Evolutionary conservation across 495 filamentous ascomycete genomes (phyloP), one percentile per base, ranked within the genome.

Genomic region (Podospora fimiseda): DNA sequence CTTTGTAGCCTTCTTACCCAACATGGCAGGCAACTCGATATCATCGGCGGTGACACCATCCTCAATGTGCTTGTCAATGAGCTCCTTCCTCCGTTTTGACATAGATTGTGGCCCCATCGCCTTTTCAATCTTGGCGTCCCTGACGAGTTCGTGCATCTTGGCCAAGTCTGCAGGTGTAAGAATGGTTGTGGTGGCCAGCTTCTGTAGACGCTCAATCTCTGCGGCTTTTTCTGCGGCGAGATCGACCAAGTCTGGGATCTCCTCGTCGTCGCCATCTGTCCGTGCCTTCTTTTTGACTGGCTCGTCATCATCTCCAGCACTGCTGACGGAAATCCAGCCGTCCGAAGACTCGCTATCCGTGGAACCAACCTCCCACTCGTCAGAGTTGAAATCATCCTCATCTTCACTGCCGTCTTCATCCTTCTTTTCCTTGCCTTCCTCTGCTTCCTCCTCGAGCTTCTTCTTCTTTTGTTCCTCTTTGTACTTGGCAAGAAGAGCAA

Each of bases 311-410:
- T 90, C 88, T 2, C 80, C 88, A 8, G 79, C 86, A 53, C 94
- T 88, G 56, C 83, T 87, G 21, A 97, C 92, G 57, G 93, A 81
- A 59, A 96, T 91, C 94, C 94, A 99, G 33, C 90, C 94, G 3
- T 60, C 82, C 74, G 58, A 60, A 15, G 88, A 89, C 55, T 88
- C 86, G 64, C 79, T 88, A 55, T 87, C 82, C 18, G 79, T 79
- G 39, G 86, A 88, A 55, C 87, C 89, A 21, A 93, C 82, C 58
- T 95, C 89, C 89, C 90, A 95, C 58, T 85, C 84, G 41, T 74
- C 80, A 75, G 87, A 90, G 56, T 86, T 78, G 56, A 84, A 87
- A 0, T 84, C 86, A 43, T 82, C 82, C 33, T 80, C 80, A 5
- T 78, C 78, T 4, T 77, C 71, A 6, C 75, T 70, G 9, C 71